phyloP scores from a whole-genome alignment of 768 basidiomycete species.

The Russula compacta region DNA sequence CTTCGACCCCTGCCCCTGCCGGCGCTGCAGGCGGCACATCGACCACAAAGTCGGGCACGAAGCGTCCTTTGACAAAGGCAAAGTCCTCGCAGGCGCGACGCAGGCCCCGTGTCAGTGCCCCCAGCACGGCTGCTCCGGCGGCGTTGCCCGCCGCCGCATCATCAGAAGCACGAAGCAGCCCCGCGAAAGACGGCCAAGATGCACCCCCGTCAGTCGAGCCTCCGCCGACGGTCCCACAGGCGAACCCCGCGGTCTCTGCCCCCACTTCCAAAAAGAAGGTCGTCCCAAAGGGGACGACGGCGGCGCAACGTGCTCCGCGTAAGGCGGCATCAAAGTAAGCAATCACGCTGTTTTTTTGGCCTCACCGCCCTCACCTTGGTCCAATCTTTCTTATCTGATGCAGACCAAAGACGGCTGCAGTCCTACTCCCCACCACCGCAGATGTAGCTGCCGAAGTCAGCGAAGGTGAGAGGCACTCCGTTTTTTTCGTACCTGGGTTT shows the following conservation, averaged over 20 bases:
- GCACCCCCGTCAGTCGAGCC: background rate
- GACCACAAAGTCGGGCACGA: slow-evolving; percentile 27
- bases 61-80: slow-evolving; percentile 21
- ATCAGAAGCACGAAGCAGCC: background rate
- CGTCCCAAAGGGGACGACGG: slow-evolving; percentile 21
- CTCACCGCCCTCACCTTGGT: background rate
- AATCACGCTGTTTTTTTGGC: background rate
- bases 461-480: background rate
- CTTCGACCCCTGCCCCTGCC: slow-evolving; percentile 19
- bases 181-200: slow-evolving; percentile 3
- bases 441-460: slow-evolving; percentile 5
- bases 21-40: slow-evolving; percentile 23
- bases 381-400: background rate
- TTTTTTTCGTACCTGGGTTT: background rate
- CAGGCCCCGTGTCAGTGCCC: slow-evolving; percentile 13
- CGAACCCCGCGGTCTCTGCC: slow-evolving; percentile 3
- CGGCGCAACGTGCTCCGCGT: slow-evolving; percentile 24
- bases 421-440: background rate
- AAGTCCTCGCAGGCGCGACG: slow-evolving; percentile 16
- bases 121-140: background rate
- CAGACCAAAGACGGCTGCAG: background rate
- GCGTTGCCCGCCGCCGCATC: background rate
- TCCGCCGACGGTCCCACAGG: slow-evolving; percentile 7
- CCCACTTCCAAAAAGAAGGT: slow-evolving; percentile 23
- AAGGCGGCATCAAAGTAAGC: slow-evolving; percentile 27